Conservation (phyloP, 164 flowering plant genomes). For the Pachysandra terminalis region DNA sequence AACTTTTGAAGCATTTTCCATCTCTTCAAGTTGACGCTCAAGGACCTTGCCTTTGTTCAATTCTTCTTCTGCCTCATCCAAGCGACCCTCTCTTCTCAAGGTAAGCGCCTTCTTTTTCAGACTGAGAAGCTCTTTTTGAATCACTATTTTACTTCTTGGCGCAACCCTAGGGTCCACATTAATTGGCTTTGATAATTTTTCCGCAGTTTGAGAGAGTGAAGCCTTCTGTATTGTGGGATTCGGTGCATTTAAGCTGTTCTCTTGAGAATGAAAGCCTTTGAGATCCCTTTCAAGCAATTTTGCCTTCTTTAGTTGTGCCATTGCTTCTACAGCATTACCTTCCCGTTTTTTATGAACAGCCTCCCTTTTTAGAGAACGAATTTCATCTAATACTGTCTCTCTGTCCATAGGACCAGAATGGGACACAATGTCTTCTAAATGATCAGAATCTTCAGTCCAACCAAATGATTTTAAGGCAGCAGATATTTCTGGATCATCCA, state of each 20-base stretch:
- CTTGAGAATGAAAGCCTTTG: constrained; percentile 28
- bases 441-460: constrained; percentile 63
- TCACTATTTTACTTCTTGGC: constrained; percentile 52
- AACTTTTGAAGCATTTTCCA: constrained; percentile 37
- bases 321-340: constrained; percentile 70
- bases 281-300: constrained; percentile 64
- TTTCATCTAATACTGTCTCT: constrained; percentile 42
- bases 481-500: constrained; percentile 79
- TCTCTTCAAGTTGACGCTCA: constrained; percentile 71
- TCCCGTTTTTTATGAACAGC: constrained; percentile 65
- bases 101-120: constrained; percentile 79
- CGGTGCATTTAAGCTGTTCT: neutral
- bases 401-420: constrained; percentile 29
- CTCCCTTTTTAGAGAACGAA: constrained; percentile 62
- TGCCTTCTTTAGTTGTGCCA: constrained; percentile 67
- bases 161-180: constrained; percentile 20
- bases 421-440: constrained; percentile 18
- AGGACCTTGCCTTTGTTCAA: constrained; percentile 67
- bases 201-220: constrained; percentile 11
- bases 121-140: constrained; percentile 74
- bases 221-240: constrained; percentile 13
- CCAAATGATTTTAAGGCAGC: constrained; percentile 70
- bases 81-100: constrained; percentile 73
- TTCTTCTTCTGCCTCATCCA: constrained; percentile 82
- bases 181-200: constrained; percentile 5